Base-by-base conservation (phyloP, 2,329 filamentous ascomycete genomes). In the Microsporum ferrugineum region DNA sequence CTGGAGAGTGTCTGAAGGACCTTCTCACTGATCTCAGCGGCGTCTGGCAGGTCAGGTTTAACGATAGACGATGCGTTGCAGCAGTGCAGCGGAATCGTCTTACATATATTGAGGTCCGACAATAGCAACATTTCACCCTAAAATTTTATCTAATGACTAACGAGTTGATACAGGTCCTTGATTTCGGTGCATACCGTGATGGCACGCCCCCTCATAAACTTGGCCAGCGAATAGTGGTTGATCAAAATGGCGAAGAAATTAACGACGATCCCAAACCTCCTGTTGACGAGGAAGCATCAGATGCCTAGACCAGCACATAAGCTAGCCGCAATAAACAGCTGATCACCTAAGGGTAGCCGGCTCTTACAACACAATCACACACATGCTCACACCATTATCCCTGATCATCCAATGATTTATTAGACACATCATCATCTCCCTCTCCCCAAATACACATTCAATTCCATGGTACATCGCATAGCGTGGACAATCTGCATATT, bases 11-110 rank as follows among this genome's bases (percentile, higher is more conserved):
- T 72, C 85, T 96, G 59, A 88, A 92, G 66, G 92, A 99, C 73
- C 82, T 99, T 47, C 80, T 99, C 69, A 96, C 90, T 12, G 91
- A 96, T 70, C 80, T 99, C 39, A 92, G 87, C 66, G 91, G 92
- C n/a, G 94, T 99, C 5, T 99, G 94, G 94, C 94, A 99, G 77
- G 94, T 99, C 69, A 94, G 94, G 70, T 99, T 99, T 76, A 91
- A 99, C 70, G 90, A 95, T 71, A 83, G 94, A 66, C 84, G 92
- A 72, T 99, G 94, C 72, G 94, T 99, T 61, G 94, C 94, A 63
- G 94, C 94, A 51, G 94, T 99, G 61, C 94, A 99, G 78, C 84
- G 94, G 61, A 90, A 96, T 66, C 87, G 85, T 68, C 77, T 96
- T 68, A 99, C 94, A 23, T 99, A 95, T 73, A 91, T 99, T 62